These are phyloP conservation scores for Colletotrichum tabaci DNA, from an alignment of 2,329 filamentous ascomycete species.

Conservation along the genomic window DNA sequence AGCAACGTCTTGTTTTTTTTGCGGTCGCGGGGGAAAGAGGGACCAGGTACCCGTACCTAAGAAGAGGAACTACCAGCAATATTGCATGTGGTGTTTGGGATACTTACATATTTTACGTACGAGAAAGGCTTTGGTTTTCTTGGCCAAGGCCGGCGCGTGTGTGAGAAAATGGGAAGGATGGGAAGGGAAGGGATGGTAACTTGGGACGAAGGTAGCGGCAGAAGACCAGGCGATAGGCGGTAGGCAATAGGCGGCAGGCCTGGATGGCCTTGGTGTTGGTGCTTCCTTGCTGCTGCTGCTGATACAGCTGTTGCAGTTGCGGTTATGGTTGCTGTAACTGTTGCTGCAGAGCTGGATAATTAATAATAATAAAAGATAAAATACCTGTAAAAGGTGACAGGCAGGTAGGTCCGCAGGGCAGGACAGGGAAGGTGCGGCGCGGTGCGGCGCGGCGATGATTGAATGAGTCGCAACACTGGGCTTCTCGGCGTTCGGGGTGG, in stretches of 20 bases:
- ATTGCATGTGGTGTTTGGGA: background rate
- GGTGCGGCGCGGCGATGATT: background rate
- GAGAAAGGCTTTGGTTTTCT: background rate
- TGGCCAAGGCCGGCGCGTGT: background rate
- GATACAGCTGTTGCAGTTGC: too few species aligned
- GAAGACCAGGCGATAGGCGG: background rate
- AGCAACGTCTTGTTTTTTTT: background rate
- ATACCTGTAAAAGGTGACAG: too few species aligned
- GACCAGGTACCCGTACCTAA: too few species aligned
- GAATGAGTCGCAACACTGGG: background rate
- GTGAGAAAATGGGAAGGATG: background rate
- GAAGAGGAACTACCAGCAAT: background rate
- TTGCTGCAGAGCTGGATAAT: too few species aligned
- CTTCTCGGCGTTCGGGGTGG: background rate
- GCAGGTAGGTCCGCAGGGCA: too few species aligned
- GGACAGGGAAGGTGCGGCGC: background rate
- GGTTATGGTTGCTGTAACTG: too few species aligned
- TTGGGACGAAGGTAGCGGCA: too few species aligned
- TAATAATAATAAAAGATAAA: too few species aligned
- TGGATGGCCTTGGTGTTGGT: too few species aligned
- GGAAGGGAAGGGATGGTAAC: background rate
- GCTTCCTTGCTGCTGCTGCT: too few species aligned
- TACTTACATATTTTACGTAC: constrained; percentile 15
- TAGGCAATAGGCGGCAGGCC: background rate
- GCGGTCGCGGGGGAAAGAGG: background rate